Percentiles rank a stretch among this genome's conserved stretches.
phyloP scores from a whole-genome alignment of 192 early-diverging fungal genomes.

The Podila horticola region DNA sequence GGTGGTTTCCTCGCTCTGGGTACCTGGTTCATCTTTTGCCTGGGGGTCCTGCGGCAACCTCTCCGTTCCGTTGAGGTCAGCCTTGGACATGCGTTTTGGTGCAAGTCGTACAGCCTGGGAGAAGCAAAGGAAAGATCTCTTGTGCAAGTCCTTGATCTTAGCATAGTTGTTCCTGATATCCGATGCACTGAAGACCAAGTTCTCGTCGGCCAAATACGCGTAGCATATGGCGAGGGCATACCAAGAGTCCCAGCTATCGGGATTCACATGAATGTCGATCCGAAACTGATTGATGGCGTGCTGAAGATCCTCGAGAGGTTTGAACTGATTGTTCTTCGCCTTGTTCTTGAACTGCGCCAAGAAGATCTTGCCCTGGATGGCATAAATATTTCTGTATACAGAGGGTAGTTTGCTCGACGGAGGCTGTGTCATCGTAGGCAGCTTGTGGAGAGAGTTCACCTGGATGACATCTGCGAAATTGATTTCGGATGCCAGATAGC shows the following conservation, averaged over 20 bases:
- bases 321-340: slow-evolving; percentile 58
- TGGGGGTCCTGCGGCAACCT: neutral
- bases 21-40: no score
- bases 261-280: slow-evolving; percentile 67
- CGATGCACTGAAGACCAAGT: slow-evolving; percentile 66
- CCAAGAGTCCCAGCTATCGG: slow-evolving; percentile 70
- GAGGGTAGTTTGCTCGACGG: slow-evolving; percentile 40
- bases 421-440: slow-evolving; percentile 40
- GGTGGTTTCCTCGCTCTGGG: no score
- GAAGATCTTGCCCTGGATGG: slow-evolving; percentile 65
- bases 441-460: slow-evolving; percentile 10
- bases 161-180: slow-evolving; percentile 61
- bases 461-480: slow-evolving; percentile 46
- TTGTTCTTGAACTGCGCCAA: slow-evolving; percentile 60
- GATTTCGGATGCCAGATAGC: slow-evolving; percentile 50
- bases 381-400: slow-evolving; percentile 67
- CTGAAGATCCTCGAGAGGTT: slow-evolving; percentile 66
- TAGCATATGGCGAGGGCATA: slow-evolving; percentile 68
- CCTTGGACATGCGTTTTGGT: slow-evolving; percentile 15
- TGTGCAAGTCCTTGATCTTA: slow-evolving; percentile 68
- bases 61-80: neutral
- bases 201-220: slow-evolving; percentile 70
- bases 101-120: slow-evolving; percentile 54
- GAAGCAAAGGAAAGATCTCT: slow-evolving; percentile 74
- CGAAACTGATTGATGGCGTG: slow-evolving; percentile 61